Base-by-base conservation (phyloP, 192 early-diverging fungal species). In the Phycomyces nitens region DNA sequence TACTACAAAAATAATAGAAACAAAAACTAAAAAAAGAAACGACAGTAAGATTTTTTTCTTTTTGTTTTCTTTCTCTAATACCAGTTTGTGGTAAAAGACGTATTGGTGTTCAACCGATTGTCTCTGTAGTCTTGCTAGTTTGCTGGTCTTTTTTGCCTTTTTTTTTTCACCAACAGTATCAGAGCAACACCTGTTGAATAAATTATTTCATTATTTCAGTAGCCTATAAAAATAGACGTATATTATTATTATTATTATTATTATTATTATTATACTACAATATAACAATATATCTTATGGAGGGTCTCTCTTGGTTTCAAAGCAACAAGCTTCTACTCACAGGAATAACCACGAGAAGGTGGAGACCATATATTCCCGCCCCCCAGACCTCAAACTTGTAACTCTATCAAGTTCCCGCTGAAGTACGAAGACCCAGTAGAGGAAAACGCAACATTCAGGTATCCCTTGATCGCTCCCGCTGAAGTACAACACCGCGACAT, bases 131-230 rank as follows among this genome's bases (percentile, higher is more conserved):
- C 41, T 42, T 42, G 41, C 41, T 42, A 14, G 41, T 42, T 42
- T 42, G 41, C 41, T 42, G 14, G 41, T 42, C 41, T 42, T 42
- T 42, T 42, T 42, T 42, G 14, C 41, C 41, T 10, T 42, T 42
- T 42, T 42, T 42, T 42, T 42, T 42, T 14, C 41, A 42, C 41
- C 41, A 42, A 42, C 41, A 14, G 41, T 42, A 42, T 42, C 41
- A 42, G 41, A 42, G 41, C 41, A 42, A 42, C 41, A 42, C 14
- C 41, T 14, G 41, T 42, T 42, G 41, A 42, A 42, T 42, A 42
- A 42, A 42, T 42, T 42, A 42, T 42, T 42, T 42, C 41, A 42
- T 42, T 42, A 42, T 42, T 42, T 42, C 41, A 42, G 41, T 42
- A 42, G 14, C 41, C 14, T 42, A 42, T 42, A 42, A 42, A 42